phyloP scores from a whole-genome alignment of 192 early-diverging fungal species.

The Podila epigama region DNA sequence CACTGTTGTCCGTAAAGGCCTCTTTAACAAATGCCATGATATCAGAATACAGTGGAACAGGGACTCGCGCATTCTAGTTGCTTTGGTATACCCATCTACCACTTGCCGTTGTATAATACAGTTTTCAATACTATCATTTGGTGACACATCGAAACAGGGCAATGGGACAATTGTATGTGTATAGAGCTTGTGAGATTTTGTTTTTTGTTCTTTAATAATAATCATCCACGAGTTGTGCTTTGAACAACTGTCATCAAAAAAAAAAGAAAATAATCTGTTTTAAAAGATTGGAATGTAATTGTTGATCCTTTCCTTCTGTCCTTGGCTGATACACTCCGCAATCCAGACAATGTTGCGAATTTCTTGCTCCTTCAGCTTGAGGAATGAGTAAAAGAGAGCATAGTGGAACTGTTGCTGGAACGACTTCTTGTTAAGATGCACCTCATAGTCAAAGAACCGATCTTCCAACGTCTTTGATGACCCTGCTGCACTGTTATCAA shows the following conservation, averaged over 20 bases:
- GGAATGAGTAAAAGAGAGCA: constrained; percentile 93
- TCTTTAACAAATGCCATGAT: constrained; percentile 33
- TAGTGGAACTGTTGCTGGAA: constrained; percentile 98
- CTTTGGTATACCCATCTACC: too few relatives aligned
- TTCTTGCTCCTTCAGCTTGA: constrained; percentile 98
- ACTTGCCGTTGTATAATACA: too few relatives aligned
- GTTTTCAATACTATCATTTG: too few relatives aligned
- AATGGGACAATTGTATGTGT: too few relatives aligned
- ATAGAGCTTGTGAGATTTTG: too few relatives aligned
- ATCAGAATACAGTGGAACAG: constrained; percentile 25
- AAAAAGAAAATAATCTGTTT: too few relatives aligned
- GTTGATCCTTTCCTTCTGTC: constrained; percentile 94
- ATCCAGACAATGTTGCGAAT: constrained; percentile 99
- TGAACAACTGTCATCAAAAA: too few relatives aligned
- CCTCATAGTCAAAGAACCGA: constrained; percentile 95
- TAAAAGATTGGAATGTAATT: constrained; percentile 95
- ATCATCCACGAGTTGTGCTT: too few relatives aligned
- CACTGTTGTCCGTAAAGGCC: constrained; percentile 16
- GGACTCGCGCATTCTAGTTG: constrained; percentile 16
- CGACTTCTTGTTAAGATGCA: constrained; percentile 89
- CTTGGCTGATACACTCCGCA: constrained; percentile 98
- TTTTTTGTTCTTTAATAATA: too few relatives aligned
- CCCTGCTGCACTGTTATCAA: constrained; percentile 62
- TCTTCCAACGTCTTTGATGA: constrained; percentile 87
- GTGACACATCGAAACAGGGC: too few relatives aligned